Percentiles rank a stretch among this genome's conserved stretches.
These are phyloP conservation scores for Hydnomerulius pinastri DNA, from an alignment of 768 basidiomycete genomes.

Conservation along the genomic window DNA sequence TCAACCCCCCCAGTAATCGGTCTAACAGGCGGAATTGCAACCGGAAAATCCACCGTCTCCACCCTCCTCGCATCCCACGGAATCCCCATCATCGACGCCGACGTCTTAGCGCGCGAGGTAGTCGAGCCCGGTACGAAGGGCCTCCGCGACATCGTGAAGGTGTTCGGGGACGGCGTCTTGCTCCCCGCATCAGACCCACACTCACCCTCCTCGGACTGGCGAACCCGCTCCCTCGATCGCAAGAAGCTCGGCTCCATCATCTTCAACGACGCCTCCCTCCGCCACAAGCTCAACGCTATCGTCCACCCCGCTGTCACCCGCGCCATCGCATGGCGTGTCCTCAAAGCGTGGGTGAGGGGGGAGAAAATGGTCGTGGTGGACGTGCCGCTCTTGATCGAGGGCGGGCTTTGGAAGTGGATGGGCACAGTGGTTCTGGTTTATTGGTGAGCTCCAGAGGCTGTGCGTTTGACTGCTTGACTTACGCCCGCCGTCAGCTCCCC, in stretches of 20 bases:
- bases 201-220: constrained; percentile 11
- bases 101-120: constrained; percentile 82
- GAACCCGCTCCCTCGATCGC: constrained; percentile 76
- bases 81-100: constrained; percentile 92
- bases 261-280: constrained; percentile 73
- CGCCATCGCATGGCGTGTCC: constrained; percentile 69
- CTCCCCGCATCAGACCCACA: too few relatives aligned
- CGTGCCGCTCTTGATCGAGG: constrained; percentile 90
- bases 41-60: constrained; percentile 95
- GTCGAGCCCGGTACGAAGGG: constrained; percentile 82
- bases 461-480: too few relatives aligned
- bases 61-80: constrained; percentile 60
- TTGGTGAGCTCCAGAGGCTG: too few relatives aligned
- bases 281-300: constrained; percentile 77
- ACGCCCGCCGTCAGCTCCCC: constrained; percentile 58
- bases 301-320: constrained; percentile 89
- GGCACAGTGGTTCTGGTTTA: constrained; percentile 87
- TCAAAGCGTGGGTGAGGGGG: constrained; percentile 75
- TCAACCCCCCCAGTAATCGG: constrained; percentile 68
- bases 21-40: constrained; percentile 94
- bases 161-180: constrained; percentile 75
- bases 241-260: constrained; percentile 82
- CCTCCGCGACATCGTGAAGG: constrained; percentile 61
- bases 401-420: constrained; percentile 80
- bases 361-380: constrained; percentile 82